Conservation (phyloP, 805 yeast genomes). For the Candida broadrunensis region DNA sequence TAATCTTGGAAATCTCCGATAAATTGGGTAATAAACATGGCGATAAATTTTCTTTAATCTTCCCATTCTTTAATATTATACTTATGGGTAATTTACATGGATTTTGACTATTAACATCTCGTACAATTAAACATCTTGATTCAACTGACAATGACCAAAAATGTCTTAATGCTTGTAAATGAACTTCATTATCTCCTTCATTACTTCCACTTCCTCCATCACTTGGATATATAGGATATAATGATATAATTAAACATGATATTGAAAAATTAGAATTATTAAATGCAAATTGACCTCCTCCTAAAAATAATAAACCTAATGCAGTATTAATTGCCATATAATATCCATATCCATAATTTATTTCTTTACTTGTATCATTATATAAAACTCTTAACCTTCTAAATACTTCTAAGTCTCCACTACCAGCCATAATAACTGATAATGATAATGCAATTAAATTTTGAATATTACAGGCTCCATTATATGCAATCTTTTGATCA, state of each 20-base stretch:
- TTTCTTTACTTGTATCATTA: conserved; percentile 47
- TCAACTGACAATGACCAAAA: conserved; percentile 87
- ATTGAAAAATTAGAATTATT: conserved; percentile 59
- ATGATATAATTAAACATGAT: conserved; percentile 67
- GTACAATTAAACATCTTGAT: conserved; percentile 72
- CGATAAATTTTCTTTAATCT: conserved; percentile 31
- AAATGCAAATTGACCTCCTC: conserved; percentile 90
- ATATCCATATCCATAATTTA: conserved; percentile 71
- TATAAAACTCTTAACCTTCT: conserved; percentile 70
- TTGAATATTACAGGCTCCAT: conserved; percentile 53
- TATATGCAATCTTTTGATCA: conserved; percentile 56
- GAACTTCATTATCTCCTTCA: conserved; percentile 50
- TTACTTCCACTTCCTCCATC: too few species aligned
- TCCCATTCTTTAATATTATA: conserved; percentile 38
- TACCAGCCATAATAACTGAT: conserved; percentile 82
- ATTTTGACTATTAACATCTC: conserved; percentile 61
- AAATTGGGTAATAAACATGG: conserved; percentile 73
- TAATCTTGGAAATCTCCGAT: conserved; percentile 45
- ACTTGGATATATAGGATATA: conserved; percentile 72
- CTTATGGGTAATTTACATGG: conserved; percentile 49
- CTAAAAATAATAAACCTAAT: conserved; percentile 82
- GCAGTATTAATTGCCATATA: conserved; percentile 79
- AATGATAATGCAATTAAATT: conserved; percentile 60
- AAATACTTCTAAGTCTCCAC: conserved; percentile 80
- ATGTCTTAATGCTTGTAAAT: conserved; percentile 81